A percentile compares a stretch with the other conserved stretches of the same genome.
phyloP scores from a whole-genome alignment of 2,329 filamentous ascomycete genomes.

The Magnaporthiopsis poae region DNA sequence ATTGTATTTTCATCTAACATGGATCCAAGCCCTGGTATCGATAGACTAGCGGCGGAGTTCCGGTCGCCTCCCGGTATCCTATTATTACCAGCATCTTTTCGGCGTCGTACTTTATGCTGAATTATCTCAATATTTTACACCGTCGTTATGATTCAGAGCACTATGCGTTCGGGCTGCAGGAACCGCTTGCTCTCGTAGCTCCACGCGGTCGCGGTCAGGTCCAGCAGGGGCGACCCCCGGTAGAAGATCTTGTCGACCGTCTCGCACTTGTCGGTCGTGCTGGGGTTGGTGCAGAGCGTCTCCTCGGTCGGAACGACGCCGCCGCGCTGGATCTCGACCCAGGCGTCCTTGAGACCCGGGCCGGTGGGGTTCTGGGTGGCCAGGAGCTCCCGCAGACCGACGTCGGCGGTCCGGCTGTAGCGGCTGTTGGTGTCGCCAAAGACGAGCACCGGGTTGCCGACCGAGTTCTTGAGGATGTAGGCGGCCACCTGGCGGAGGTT shows the following conservation, averaged over 20 bases:
- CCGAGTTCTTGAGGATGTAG: slow-evolving; percentile 46
- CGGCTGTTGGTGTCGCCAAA: slow-evolving; percentile 58
- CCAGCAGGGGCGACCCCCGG: slow-evolving; percentile 37
- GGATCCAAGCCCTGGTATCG: no score
- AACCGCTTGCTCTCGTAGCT: slow-evolving; percentile 48
- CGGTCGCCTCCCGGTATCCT: no score
- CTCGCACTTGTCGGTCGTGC: slow-evolving; percentile 45
- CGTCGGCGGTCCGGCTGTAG: slow-evolving; percentile 47
- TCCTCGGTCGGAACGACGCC: slow-evolving; percentile 36
- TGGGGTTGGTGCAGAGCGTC: slow-evolving; percentile 48
- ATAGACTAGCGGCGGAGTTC: no score
- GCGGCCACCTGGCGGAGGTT: slow-evolving; percentile 51
- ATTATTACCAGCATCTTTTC: no score
- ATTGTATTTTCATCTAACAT: no score
- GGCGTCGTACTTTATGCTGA: no score
- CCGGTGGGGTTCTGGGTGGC: slow-evolving; percentile 30
- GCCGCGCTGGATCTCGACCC: slow-evolving; percentile 44
- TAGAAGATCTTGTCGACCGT: slow-evolving; percentile 59
- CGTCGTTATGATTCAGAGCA: no score
- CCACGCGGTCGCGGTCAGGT: slow-evolving; percentile 38
- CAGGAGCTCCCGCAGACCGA: neutral
- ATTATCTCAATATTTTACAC: no score
- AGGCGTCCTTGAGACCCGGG: slow-evolving; percentile 43
- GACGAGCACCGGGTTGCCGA: slow-evolving; percentile 52
- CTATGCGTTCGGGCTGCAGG: no score